Base-by-base conservation (phyloP, 2,329 filamentous ascomycete species). In the Mycocentrospora acerina region DNA sequence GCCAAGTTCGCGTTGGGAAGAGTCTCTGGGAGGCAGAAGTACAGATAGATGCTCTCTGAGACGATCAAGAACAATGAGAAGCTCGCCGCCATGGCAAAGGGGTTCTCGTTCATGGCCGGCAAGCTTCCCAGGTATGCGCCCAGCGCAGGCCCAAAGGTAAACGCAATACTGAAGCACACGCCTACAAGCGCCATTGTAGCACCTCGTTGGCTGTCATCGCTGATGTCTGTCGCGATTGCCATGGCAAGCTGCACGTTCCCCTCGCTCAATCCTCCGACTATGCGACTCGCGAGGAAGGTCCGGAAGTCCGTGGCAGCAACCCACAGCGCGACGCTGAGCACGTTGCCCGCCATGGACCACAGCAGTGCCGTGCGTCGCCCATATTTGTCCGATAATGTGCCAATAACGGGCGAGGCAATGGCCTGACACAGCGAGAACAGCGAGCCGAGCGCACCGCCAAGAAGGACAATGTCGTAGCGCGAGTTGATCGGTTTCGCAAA, bases 181-280 rank as follows among this genome's bases (percentile, higher is more conserved):
- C 93, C 93, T 18, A 98, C 91, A 37, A 98, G 77, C 7, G 93
- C 93, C 89, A 98, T 96, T 28, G 93, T 96, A 14, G 88, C 83
- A 15, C 91, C 89, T 18, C 93, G 82, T 59, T 85, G 86, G 40
- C 80, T 78, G 54, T 91, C 86, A 57, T 94, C 90, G 29, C 88
- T 95, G 51, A 98, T 90, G 66, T 98, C 93, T 26, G 91, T 93
- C 13, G 93, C 93, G 66, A 98, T 97, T 28, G 93, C 91, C 48
- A 91, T 93, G 4, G 93, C 91, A 11, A 98, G 77, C 72, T 98
- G 93, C 3, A 98, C 88, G 57, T 98, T 98, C 47, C 93, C 93
- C 72, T 98, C 93, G 40, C 90, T 96, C 50, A 98, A 70, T 0
- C 93, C 93, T 16, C 93, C 93, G 1, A 98, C 88, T 2, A 98